Evolutionary conservation across 108 stramenopile genomes (phyloP).

Genomic region (Skeletonema grethae): DNA sequence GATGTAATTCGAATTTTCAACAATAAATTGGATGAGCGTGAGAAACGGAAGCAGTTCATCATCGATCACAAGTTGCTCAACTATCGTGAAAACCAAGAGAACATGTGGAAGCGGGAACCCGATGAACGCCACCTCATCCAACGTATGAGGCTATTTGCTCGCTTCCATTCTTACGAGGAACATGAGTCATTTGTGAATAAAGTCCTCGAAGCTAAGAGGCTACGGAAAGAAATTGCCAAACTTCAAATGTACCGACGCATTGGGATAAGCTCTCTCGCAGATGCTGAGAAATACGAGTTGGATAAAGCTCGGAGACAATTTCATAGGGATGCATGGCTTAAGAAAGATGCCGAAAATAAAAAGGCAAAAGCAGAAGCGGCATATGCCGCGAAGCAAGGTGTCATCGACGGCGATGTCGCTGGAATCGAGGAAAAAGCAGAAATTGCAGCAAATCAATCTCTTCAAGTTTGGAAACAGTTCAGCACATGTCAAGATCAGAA

Average conservation of each 20-base stretch:
- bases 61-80: conserved; percentile 77
- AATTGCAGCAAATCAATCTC: conserved; percentile 36
- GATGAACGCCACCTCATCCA: conserved; percentile 92
- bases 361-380: conserved; percentile 50
- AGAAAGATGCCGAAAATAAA: conserved; percentile 58
- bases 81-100: conserved; percentile 73
- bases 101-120: conserved; percentile 61
- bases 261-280: conserved; percentile 77
- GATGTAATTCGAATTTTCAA: conserved; percentile 90
- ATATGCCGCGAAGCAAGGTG: conserved; percentile 40
- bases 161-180: conserved; percentile 88
- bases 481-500: conserved; percentile 1
- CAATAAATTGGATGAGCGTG: conserved; percentile 86
- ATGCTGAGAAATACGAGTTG: conserved; percentile 87
- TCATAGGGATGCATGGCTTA: conserved; percentile 65
- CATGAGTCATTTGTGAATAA: conserved; percentile 85
- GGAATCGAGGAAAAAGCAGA: conserved; percentile 20
- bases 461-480: conserved; percentile 42
- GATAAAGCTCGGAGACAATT: conserved; percentile 79
- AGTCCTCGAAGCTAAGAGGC: conserved; percentile 78
- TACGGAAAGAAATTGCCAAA: conserved; percentile 93
- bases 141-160: conserved; percentile 89
- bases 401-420: conserved; percentile 1
- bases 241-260: conserved; percentile 91
- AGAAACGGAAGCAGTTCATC: conserved; percentile 84